Conservation (phyloP, 2,329 filamentous ascomycete species). For the Paecilomyces sp. region DNA sequence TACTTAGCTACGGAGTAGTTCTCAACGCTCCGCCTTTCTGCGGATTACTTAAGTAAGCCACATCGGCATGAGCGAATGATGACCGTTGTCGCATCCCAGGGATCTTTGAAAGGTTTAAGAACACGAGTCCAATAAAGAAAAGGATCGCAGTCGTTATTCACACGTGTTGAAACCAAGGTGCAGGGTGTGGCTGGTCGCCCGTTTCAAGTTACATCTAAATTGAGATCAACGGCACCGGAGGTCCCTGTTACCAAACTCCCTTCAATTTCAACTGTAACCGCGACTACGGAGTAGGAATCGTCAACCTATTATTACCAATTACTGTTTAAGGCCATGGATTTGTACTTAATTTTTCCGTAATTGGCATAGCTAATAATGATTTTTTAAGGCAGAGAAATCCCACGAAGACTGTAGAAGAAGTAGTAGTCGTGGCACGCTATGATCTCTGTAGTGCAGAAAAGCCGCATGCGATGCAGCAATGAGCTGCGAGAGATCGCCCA, state of each 20-base stretch:
- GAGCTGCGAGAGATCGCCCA: background rate
- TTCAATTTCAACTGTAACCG: background rate
- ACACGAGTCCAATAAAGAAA: background rate
- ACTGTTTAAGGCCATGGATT: too few species aligned
- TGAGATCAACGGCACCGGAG: background rate
- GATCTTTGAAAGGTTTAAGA: background rate
- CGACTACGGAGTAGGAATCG: background rate
- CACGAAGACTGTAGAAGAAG: background rate
- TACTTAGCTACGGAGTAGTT: too few species aligned
- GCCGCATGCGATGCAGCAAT: background rate
- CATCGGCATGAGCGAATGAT: too few species aligned
- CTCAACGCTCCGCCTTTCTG: too few species aligned
- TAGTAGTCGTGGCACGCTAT: background rate
- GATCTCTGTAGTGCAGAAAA: background rate
- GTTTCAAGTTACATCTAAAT: background rate
- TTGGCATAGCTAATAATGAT: too few species aligned
- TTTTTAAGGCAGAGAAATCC: background rate
- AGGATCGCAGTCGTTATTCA: background rate
- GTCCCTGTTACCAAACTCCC: background rate
- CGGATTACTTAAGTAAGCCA: too few species aligned
- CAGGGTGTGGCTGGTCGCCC: background rate
- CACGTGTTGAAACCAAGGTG: background rate
- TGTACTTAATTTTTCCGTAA: too few species aligned
- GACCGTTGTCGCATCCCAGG: too few species aligned
- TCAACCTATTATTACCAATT: too few species aligned